Evolutionary conservation across 345 rosid genomes (phyloP).

Genomic region (Euphorbia tirucalli): DNA sequence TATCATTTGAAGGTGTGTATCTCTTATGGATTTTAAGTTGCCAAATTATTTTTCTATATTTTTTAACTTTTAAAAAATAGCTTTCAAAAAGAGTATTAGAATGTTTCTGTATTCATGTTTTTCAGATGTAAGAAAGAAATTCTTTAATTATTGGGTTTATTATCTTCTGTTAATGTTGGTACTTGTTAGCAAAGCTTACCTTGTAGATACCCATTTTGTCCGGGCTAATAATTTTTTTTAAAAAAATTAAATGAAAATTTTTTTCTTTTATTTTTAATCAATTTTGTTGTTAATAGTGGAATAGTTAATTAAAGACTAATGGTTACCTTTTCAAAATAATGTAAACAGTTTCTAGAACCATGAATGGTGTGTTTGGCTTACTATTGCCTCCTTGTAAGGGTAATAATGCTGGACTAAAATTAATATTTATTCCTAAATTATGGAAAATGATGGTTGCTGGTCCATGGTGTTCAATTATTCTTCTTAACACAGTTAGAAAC

Average conservation of each 20-base stretch:
- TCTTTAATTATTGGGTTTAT: neutral
- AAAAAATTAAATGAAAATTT: too few species aligned
- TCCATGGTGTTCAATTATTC: neutral
- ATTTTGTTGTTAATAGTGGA: too few species aligned
- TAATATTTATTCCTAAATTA: neutral
- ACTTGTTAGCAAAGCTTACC: neutral
- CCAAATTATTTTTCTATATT: too few species aligned
- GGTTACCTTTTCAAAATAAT: neutral
- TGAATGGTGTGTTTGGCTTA: neutral
- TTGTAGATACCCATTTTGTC: too few species aligned
- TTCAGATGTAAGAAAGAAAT: too few species aligned
- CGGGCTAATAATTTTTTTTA: too few species aligned
- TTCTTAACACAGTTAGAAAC: neutral
- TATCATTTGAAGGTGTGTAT: neutral
- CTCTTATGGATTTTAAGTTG: neutral
- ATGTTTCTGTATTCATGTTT: neutral
- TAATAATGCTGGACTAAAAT: neutral
- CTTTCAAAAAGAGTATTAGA: neutral
- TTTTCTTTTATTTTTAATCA: too few species aligned
- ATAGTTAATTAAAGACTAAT: neutral
- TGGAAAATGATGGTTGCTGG: neutral
- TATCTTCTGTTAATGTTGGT: neutral
- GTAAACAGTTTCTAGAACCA: neutral
- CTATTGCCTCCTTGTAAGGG: neutral
- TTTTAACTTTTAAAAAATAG: neutral